Conservation (phyloP, 371 early-diverging fungal genomes). For the Syncephalis fuscata region DNA sequence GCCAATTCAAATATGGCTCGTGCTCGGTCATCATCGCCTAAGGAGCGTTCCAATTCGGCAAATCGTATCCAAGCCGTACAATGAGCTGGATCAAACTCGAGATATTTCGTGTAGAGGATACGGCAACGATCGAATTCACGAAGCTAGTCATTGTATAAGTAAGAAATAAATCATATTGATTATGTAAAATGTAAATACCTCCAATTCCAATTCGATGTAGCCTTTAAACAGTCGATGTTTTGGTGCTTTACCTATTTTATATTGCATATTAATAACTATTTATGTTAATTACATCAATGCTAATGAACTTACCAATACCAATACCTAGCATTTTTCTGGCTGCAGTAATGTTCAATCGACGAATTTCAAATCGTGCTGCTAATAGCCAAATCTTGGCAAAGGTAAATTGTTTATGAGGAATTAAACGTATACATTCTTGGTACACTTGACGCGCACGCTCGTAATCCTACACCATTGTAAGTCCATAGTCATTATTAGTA, state of each 20-base stretch:
- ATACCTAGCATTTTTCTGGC: constrained; percentile 78
- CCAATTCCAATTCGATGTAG: constrained; percentile 88
- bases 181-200: no score
- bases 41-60: constrained; percentile 69
- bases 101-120: constrained; percentile 68
- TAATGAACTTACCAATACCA: constrained; percentile 47
- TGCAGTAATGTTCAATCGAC: constrained; percentile 45
- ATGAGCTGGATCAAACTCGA: constrained; percentile 70
- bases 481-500: not conserved
- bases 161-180: not conserved
- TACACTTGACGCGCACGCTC: constrained; percentile 80
- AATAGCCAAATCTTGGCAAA: constrained; percentile 94
- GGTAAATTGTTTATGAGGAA: constrained; percentile 88
- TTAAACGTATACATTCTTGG: constrained; percentile 54
- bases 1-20: constrained; percentile 84
- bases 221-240: constrained; percentile 79
- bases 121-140: constrained; percentile 92
- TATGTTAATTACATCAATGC: not conserved
- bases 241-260: constrained; percentile 28
- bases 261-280: no score
- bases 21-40: constrained; percentile 78
- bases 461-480: constrained; percentile 28
- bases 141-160: constrained; percentile 35
- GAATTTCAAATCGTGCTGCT: constrained; percentile 81
- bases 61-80: constrained; percentile 90